Percentiles rank a stretch among this genome's conserved stretches.
Evolutionary conservation across 805 yeast species (phyloP).

Genomic region (Pichia paraexigua): DNA sequence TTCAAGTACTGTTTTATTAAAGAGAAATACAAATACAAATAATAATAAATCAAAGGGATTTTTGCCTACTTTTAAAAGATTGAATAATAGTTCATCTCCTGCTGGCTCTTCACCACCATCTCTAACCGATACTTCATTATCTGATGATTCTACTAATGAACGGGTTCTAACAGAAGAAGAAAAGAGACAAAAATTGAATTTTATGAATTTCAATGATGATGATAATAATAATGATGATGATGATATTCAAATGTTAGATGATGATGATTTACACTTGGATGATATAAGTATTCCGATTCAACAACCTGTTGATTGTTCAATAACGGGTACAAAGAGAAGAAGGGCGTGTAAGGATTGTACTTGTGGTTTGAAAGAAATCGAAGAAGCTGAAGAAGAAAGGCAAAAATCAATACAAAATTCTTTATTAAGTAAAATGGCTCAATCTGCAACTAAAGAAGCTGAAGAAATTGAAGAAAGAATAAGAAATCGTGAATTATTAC

Average conservation of each 20-base stretch:
- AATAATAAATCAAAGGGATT: background rate
- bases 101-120: conserved; percentile 25
- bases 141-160: conserved; percentile 36
- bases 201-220: conserved; percentile 37
- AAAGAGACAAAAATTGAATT: conserved; percentile 43
- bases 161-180: conserved; percentile 32
- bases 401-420: conserved; percentile 38
- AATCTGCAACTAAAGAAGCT: conserved; percentile 46
- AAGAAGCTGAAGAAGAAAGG: conserved; percentile 51
- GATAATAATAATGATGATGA: conserved; percentile 13
- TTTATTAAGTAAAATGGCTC: conserved; percentile 40
- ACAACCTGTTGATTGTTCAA: conserved; percentile 48
- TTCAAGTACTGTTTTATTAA: conserved; percentile 16
- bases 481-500: conserved; percentile 21
- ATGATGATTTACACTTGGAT: conserved; percentile 23
- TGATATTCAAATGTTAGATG: conserved; percentile 14
- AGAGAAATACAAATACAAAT: conserved; percentile 7
- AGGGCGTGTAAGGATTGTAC: conserved; percentile 98
- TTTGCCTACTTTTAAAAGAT: conserved; percentile 28
- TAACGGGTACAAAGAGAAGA: conserved; percentile 55
- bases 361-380: conserved; percentile 89
- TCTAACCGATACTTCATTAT: conserved; percentile 31
- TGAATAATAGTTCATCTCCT: background rate
- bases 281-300: conserved; percentile 42
- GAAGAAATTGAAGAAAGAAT: conserved; percentile 44